These are phyloP conservation scores for Gossypium turneri DNA, from an alignment of 345 rosid species.

Conservation along the genomic window DNA sequence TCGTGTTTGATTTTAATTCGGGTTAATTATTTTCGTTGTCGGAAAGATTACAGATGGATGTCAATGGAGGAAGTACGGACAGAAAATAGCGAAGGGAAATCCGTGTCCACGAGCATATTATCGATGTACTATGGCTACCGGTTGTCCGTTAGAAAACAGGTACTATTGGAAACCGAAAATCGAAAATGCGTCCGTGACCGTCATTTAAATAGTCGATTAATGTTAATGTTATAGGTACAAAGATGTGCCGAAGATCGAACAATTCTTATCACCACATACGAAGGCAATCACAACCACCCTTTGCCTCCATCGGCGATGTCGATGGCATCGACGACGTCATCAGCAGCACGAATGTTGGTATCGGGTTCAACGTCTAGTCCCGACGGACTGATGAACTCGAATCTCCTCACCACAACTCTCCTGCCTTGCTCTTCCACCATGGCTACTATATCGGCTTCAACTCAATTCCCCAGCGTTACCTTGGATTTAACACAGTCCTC, in stretches of 20 bases:
- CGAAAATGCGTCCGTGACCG: no score
- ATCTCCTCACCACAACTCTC: constrained; percentile 64
- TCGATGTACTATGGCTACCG: constrained; percentile 76
- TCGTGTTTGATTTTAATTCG: background rate
- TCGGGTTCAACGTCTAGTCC: constrained; percentile 86
- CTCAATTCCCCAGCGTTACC: constrained; percentile 96
- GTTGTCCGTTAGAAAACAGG: constrained; percentile 78
- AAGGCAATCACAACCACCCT: constrained; percentile 94
- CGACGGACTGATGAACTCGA: constrained; percentile 67
- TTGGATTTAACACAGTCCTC: constrained; percentile 67
- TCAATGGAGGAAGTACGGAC: constrained; percentile 79
- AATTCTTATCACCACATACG: constrained; percentile 82
- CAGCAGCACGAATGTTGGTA: constrained; percentile 81
- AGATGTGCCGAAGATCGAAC: constrained; percentile 86
- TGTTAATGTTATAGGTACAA: constrained; percentile 51
- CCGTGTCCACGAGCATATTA: constrained; percentile 80
- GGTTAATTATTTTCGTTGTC: background rate
- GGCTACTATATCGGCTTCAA: constrained; percentile 94
- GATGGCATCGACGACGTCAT: constrained; percentile 90
- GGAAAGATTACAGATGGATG: constrained; percentile 68
- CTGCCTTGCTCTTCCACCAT: constrained; percentile 91
- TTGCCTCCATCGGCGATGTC: constrained; percentile 86
- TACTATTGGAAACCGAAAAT: constrained; percentile 5
- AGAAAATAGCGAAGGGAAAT: constrained; percentile 78
- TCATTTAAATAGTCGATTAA: background rate